These are phyloP conservation scores for Anthostomella pinea DNA, from an alignment of 2,329 filamentous ascomycete genomes.

Conservation along the genomic window DNA sequence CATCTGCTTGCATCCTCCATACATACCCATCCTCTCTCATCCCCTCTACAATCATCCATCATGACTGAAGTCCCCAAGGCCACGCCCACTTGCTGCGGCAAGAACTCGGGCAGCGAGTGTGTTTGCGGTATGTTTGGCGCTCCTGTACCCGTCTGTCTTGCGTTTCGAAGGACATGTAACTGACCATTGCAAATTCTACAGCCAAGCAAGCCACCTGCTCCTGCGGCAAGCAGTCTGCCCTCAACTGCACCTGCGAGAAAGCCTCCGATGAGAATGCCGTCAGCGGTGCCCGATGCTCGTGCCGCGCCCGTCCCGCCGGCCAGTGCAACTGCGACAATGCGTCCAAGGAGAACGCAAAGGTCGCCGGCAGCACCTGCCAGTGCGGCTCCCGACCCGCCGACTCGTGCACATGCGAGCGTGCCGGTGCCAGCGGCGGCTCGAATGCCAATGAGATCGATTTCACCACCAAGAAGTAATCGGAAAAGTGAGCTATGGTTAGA, in stretches of 20 bases:
- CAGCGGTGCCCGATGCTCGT: constrained; percentile 74
- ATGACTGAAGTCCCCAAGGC: constrained; percentile 32
- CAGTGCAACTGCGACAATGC: constrained; percentile 79
- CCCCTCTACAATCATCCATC: constrained; percentile 25
- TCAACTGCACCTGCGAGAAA: constrained; percentile 83
- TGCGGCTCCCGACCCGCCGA: constrained; percentile 73
- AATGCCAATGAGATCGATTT: constrained; percentile 82
- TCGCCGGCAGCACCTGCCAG: constrained; percentile 62
- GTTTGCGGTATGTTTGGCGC: constrained; percentile 49
- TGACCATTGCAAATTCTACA: constrained; percentile 30
- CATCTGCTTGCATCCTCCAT: no score
- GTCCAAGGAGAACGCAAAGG: constrained; percentile 63
- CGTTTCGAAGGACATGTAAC: constrained; percentile 6
- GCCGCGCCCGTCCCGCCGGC: constrained; percentile 75
- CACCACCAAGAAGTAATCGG: constrained; percentile 64
- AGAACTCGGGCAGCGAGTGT: constrained; percentile 47
- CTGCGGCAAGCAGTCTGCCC: constrained; percentile 82
- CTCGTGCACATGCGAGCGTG: constrained; percentile 81
- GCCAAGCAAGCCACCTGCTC: constrained; percentile 73
- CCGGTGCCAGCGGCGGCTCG: constrained; percentile 51
- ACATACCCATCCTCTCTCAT: neutral
- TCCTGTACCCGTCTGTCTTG: constrained; percentile 2
- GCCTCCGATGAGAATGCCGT: constrained; percentile 71
- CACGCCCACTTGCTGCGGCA: constrained; percentile 54
- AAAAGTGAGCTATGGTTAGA: neutral